Percentiles rank a stretch among this genome's conserved stretches.
Conservation (phyloP, 768 basidiomycete genomes). For the Mycena rosella region DNA sequence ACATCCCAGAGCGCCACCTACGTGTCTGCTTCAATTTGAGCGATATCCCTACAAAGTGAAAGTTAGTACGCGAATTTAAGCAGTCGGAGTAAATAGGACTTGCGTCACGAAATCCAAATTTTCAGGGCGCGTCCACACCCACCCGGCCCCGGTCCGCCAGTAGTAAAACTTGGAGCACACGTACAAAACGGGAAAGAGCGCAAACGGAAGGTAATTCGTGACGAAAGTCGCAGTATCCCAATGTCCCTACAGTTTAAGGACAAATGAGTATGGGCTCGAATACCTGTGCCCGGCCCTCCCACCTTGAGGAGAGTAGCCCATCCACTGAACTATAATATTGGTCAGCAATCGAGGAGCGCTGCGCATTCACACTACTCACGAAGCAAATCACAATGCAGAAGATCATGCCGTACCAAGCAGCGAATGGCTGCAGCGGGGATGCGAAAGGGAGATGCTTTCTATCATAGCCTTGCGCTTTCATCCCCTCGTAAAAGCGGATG, state of each 20-base stretch:
- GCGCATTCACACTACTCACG: constrained; percentile 59
- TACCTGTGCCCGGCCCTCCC: neutral
- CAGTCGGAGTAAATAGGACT: too few relatives aligned
- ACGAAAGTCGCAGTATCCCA: constrained; percentile 76
- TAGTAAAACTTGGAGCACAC: constrained; percentile 66
- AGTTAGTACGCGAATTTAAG: too few relatives aligned
- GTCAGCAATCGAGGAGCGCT: neutral
- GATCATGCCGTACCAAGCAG: constrained; percentile 69
- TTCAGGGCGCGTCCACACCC: constrained; percentile 52
- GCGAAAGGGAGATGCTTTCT: constrained; percentile 78
- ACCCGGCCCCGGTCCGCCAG: constrained; percentile 49
- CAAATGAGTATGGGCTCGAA: neutral
- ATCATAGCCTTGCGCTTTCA: constrained; percentile 84
- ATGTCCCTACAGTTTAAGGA: constrained; percentile 36
- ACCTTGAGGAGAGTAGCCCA: constrained; percentile 56
- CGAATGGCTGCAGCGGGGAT: constrained; percentile 77
- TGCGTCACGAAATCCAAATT: constrained; percentile 91
- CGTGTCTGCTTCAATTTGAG: constrained; percentile 76
- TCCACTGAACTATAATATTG: constrained; percentile 53
- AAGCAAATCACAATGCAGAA: constrained; percentile 67
- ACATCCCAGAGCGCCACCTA: constrained; percentile 41
- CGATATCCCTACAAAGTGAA: too few relatives aligned
- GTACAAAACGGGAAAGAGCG: constrained; percentile 83
- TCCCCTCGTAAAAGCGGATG: constrained; percentile 84
- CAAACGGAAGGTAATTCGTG: constrained; percentile 82